Conservation (phyloP, 495 filamentous ascomycete species). For the Penicillium verhagenii region DNA sequence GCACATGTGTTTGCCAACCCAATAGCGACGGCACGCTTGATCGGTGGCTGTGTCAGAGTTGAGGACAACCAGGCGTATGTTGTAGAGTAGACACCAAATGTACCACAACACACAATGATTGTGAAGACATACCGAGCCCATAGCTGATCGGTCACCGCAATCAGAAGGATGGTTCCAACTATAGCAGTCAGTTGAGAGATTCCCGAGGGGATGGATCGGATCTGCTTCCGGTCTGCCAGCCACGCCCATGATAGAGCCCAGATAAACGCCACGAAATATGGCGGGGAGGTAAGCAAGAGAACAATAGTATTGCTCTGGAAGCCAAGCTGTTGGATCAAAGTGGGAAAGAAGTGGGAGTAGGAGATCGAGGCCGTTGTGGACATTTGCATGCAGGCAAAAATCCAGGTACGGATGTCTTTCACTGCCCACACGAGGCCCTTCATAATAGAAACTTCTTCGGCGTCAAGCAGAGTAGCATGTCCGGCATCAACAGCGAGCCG, state of each 20-base stretch:
- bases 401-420: constrained; percentile 69
- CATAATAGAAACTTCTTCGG: constrained; percentile 61
- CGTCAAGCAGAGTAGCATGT: constrained; percentile 66
- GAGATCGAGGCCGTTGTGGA: constrained; percentile 69
- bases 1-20: constrained; percentile 79
- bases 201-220: constrained; percentile 42
- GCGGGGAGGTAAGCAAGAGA: constrained; percentile 74
- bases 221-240: constrained; percentile 75
- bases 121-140: constrained; percentile 75
- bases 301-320: constrained; percentile 60
- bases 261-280: constrained; percentile 69
- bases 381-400: constrained; percentile 55
- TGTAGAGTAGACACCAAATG: constrained; percentile 64
- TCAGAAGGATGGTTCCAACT: constrained; percentile 72
- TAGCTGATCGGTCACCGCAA: constrained; percentile 60
- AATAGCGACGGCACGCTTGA: constrained; percentile 78
- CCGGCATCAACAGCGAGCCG: constrained; percentile 76
- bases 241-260: constrained; percentile 70
- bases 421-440: constrained; percentile 69
- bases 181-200: constrained; percentile 75
- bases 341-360: constrained; percentile 86
- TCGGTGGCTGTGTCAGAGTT: constrained; percentile 74
- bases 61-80: constrained; percentile 77
- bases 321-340: constrained; percentile 72
- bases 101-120: constrained; percentile 70